Conservation (phyloP, 768 basidiomycete genomes). For the Nevesoporus exiguus region DNA sequence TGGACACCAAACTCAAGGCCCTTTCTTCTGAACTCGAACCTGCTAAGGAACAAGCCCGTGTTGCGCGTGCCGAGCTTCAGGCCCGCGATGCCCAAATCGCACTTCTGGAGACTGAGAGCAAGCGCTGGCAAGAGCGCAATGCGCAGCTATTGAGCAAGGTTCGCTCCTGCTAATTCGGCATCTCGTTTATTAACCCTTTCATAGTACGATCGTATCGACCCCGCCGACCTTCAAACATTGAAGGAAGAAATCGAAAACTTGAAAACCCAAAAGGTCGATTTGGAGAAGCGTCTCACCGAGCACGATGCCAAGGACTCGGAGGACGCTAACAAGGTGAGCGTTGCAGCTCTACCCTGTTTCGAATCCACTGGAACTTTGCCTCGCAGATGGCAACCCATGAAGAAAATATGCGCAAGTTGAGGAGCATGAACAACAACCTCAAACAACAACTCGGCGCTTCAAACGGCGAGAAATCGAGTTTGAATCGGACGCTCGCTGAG, state of each 20-base stretch:
- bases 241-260: constrained; percentile 66
- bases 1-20: constrained; percentile 60
- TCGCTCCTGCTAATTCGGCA: neutral
- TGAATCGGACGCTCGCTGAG: constrained; percentile 26
- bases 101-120: constrained; percentile 72
- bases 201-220: constrained; percentile 87
- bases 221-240: constrained; percentile 75
- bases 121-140: constrained; percentile 83
- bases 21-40: constrained; percentile 68
- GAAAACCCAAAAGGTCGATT: constrained; percentile 41
- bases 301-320: constrained; percentile 31
- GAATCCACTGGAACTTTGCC: neutral
- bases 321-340: constrained; percentile 33
- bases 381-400: constrained; percentile 44
- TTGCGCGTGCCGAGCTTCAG: constrained; percentile 71
- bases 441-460: constrained; percentile 23
- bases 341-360: neutral
- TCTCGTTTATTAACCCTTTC: neutral
- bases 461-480: constrained; percentile 28
- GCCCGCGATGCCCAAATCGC: constrained; percentile 62
- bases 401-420: constrained; percentile 38
- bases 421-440: constrained; percentile 24
- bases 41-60: constrained; percentile 63
- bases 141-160: constrained; percentile 79
- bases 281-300: constrained; percentile 28